Conservation (phyloP, 192 early-diverging fungal species). For the Chytriomyces sp. region DNA sequence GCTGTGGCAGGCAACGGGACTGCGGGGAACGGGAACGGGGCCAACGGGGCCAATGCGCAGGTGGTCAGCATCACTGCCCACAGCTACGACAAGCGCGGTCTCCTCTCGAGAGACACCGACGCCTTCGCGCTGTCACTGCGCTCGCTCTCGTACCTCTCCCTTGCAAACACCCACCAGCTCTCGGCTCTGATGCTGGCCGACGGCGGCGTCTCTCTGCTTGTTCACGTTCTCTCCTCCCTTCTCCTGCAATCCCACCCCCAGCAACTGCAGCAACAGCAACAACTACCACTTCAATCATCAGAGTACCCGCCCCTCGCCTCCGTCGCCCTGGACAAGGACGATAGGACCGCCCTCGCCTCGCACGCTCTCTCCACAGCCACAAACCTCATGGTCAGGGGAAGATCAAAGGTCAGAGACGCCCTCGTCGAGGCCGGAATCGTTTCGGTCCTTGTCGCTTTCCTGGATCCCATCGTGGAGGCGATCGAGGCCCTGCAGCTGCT, state of each 20-base stretch:
- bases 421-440: constrained; percentile 87
- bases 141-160: constrained; percentile 85
- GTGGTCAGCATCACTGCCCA: constrained; percentile 20
- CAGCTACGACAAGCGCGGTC: constrained; percentile 91
- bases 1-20: too few species aligned
- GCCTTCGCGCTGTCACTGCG: constrained; percentile 87
- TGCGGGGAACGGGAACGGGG: too few species aligned
- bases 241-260: not conserved
- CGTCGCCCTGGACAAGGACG: not conserved
- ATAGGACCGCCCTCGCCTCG: not conserved
- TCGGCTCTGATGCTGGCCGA: constrained; percentile 80
- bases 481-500: constrained; percentile 16
- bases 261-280: not conserved
- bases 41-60: not conserved
- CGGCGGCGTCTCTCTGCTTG: constrained; percentile 86
- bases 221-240: constrained; percentile 62
- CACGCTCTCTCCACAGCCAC: constrained; percentile 63
- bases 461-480: constrained; percentile 48
- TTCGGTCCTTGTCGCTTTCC: constrained; percentile 77
- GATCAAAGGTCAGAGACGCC: constrained; percentile 73
- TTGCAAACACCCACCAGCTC: constrained; percentile 72
- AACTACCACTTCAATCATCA: not conserved
- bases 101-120: constrained; percentile 86
- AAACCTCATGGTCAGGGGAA: constrained; percentile 84
- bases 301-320: not conserved